Evolutionary conservation across 2,329 filamentous ascomycete species (phyloP).

Genomic region (Cladosporium sp.): DNA sequence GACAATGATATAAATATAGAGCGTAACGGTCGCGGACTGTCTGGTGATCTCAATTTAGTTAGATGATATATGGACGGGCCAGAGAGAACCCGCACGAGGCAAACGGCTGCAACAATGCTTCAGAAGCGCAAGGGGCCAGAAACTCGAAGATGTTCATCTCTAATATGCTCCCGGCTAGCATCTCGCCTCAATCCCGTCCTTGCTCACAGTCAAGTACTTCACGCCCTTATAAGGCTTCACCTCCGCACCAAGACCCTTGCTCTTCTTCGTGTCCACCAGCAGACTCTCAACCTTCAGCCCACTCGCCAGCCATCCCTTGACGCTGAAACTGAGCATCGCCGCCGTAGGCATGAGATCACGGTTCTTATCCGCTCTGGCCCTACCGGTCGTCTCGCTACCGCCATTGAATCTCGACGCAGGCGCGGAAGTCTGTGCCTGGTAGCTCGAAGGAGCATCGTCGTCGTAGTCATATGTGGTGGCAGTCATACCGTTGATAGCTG

Average conservation of each 20-base stretch:
- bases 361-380: conserved; percentile 25
- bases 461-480: conserved; percentile 38
- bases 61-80: too few species aligned
- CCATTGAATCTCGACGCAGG: neutral
- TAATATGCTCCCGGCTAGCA: conserved; percentile 28
- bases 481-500: conserved; percentile 30
- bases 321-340: conserved; percentile 43
- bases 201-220: conserved; percentile 79
- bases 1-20: too few species aligned
- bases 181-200: conserved; percentile 46
- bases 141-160: neutral
- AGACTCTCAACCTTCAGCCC: conserved; percentile 58
- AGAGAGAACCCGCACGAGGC: too few species aligned
- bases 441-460: conserved; percentile 24
- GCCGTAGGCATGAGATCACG: conserved; percentile 43
- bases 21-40: too few species aligned
- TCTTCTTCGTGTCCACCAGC: conserved; percentile 66
- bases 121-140: too few species aligned
- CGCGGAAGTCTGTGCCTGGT: conserved; percentile 11
- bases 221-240: conserved; percentile 97
- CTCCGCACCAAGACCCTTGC: conserved; percentile 75
- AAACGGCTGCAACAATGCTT: too few species aligned
- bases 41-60: too few species aligned
- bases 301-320: conserved; percentile 59
- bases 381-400: neutral